These are phyloP conservation scores for Penicillium canescens DNA, from an alignment of 495 filamentous ascomycete species.

Conservation along the genomic window DNA sequence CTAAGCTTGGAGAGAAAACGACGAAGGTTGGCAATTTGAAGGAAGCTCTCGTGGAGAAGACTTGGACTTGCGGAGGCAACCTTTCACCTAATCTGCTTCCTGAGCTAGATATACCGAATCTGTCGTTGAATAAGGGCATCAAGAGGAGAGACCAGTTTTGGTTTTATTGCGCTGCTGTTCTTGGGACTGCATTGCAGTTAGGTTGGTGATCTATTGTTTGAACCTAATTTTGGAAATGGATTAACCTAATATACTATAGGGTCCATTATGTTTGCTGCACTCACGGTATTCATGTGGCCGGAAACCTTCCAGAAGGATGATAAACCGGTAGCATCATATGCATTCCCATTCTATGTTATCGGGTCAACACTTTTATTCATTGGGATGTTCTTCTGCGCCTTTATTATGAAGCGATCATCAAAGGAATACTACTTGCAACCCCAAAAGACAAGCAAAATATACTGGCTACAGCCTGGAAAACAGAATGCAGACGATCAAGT, in stretches of 20 bases:
- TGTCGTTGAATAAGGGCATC: conserved; percentile 50
- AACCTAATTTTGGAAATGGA: background rate
- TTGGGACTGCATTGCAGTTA: conserved; percentile 32
- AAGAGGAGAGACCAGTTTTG: conserved; percentile 27
- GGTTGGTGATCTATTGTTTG: conserved; percentile 19
- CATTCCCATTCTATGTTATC: conserved; percentile 38
- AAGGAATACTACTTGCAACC: conserved; percentile 29
- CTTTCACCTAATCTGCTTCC: conserved; percentile 4
- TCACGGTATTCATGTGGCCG: conserved; percentile 36
- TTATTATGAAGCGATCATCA: conserved; percentile 41
- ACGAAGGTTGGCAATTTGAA: conserved; percentile 31
- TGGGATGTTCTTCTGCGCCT: conserved; percentile 44
- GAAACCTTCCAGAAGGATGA: conserved; percentile 31
- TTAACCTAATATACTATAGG: conserved; percentile 16
- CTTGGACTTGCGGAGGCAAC: conserved; percentile 21
- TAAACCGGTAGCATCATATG: conserved; percentile 31
- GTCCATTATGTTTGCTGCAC: conserved; percentile 29
- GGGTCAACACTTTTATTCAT: conserved; percentile 35
- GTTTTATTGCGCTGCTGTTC: conserved; percentile 34
- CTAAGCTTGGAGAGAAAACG: conserved; percentile 6
- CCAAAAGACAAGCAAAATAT: conserved; percentile 34
- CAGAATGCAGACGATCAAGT: conserved; percentile 42
- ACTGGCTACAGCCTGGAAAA: conserved; percentile 45
- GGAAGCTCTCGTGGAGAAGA: conserved; percentile 24
- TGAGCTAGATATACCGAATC: conserved; percentile 43